Evolutionary conservation across 2,329 filamentous ascomycete species (phyloP).

Genomic region (Stemphylium vesicarium): DNA sequence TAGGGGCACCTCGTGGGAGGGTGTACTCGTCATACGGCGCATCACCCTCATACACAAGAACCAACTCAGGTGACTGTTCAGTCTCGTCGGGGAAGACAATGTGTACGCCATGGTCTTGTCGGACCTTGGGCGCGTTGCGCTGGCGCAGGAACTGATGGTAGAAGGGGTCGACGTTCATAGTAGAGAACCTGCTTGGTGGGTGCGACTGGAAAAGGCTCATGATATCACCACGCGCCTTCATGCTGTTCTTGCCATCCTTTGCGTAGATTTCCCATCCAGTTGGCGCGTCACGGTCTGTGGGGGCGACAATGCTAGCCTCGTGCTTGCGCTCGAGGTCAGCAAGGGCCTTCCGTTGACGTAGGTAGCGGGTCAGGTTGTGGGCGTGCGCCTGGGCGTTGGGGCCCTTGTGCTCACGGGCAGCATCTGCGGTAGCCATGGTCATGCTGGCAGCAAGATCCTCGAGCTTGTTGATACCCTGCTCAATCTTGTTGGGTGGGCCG

Average conservation of each 20-base stretch:
- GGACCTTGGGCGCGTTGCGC: constrained; percentile 67
- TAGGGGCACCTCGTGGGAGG: constrained; percentile 63
- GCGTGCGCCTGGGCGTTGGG: constrained; percentile 79
- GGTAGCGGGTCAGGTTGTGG: constrained; percentile 84
- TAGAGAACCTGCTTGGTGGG: constrained; percentile 73
- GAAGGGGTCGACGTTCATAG: constrained; percentile 75
- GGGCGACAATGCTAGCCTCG: constrained; percentile 85
- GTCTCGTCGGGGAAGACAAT: constrained; percentile 70
- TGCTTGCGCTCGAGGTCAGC: constrained; percentile 80
- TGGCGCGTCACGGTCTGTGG: constrained; percentile 70
- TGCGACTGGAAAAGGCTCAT: constrained; percentile 75
- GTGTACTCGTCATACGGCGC: constrained; percentile 59
- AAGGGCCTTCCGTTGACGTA: constrained; percentile 81
- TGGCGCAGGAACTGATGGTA: constrained; percentile 76
- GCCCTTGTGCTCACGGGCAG: constrained; percentile 79
- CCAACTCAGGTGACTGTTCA: constrained; percentile 66
- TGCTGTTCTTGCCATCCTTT: constrained; percentile 80
- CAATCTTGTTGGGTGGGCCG: constrained; percentile 76
- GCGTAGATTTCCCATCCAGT: constrained; percentile 89
- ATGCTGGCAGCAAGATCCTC: constrained; percentile 89
- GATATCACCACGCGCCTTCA: constrained; percentile 77
- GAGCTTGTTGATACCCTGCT: constrained; percentile 78
- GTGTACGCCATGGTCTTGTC: constrained; percentile 73
- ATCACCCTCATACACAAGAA: constrained; percentile 78
- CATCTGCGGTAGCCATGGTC: constrained; percentile 82